Base-by-base conservation (phyloP, 116 monocot species). In the Thalassia testudinum region DNA sequence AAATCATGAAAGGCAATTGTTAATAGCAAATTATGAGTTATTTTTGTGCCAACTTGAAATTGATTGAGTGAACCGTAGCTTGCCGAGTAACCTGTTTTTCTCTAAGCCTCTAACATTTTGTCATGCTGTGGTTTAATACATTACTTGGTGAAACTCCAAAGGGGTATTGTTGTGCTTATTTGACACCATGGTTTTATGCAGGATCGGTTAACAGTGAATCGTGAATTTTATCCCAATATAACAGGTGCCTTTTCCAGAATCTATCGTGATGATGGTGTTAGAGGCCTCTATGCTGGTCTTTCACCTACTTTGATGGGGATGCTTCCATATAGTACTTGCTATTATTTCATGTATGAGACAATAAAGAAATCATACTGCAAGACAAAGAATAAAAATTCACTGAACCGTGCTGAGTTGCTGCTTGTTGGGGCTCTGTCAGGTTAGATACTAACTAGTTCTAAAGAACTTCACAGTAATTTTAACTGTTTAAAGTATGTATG, bases 321-420 rank as follows among this genome's bases (percentile, higher is more conserved):
- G 82, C 85, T 97, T 62, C 95, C 95, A 19, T 97, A 97, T 50
- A 97, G 95, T 49, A 97, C 95, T 1, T 97, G 95, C 61, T 97
- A 97, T 55, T 97, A 97, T 68, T 97, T 97, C 77, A 88, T 88
- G 88, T 97, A 97, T 50, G 95, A 97, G n/a, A 79, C 81, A 29
- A 58, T 88, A 22, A 97, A 97, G 69, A 76, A 61, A 43, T 76
- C 73, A 40, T 88, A 85, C 55, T 88, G 85, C 65, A 60, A 27
- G 16, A 62, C 75, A 19, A 76, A 85, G 50, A 77, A 88, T 13
- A 88, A 85, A 67, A 75, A 74, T 21, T 53, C 69, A 6, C 47
- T 97, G 44, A 85, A 48, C 26, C 81, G 89, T 28, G 66, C 75
- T 1, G 95, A 97, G 63, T 65, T 97, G 21, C 62, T 97, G 37